Base-by-base conservation (phyloP, 257 asterid species). In the Lantana camara region DNA sequence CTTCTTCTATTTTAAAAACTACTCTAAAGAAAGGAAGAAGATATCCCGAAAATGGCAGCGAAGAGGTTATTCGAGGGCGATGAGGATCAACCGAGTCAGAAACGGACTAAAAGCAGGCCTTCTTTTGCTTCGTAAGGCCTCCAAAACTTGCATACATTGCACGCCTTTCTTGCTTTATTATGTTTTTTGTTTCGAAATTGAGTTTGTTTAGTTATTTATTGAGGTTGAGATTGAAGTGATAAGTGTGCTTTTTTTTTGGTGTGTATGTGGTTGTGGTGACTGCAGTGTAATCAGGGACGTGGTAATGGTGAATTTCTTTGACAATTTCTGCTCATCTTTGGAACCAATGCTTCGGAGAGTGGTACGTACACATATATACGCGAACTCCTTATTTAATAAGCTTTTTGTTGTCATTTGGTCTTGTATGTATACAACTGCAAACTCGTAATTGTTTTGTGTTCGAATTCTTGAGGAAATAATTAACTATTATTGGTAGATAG, bases 281-380 rank as follows among this genome's bases (percentile, higher is more conserved):
- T 27, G 32, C 83, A 87, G 96, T 51, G 94, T 85, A 21, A 81
- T 83, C 21, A 76, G 66, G 48, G 88, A 87, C 68, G 96, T 79
- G 53, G 79, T 80, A 23, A 69, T 66, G 75, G 70, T 57, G 76
- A 85, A 88, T 50, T 83, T 72, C 82, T 61, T 83, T 16, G 82
- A 87, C 29, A 76, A 80, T 65, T 67, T 87, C 57, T 82, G 89
- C 60, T 53, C 90, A 1, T 60, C 83, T 11, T 73, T 88, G 79
- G 95, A 87, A 55, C 93, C 95, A 15, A 73, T 82, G 93, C 77
- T 87, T 59, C 83, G 93, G 13, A 76, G 78, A 85, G 95, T 84
- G 90, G 95, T 87, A 76, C 4, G 15, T n/a, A 44, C 9, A 44
- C 4, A 44, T 44, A 44, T 15, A 44, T 44, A 44, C n/a, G 15